Evolutionary conservation across 371 early-diverging fungal species (phyloP).

Genomic region (Apophysomyces trapeziformis): DNA sequence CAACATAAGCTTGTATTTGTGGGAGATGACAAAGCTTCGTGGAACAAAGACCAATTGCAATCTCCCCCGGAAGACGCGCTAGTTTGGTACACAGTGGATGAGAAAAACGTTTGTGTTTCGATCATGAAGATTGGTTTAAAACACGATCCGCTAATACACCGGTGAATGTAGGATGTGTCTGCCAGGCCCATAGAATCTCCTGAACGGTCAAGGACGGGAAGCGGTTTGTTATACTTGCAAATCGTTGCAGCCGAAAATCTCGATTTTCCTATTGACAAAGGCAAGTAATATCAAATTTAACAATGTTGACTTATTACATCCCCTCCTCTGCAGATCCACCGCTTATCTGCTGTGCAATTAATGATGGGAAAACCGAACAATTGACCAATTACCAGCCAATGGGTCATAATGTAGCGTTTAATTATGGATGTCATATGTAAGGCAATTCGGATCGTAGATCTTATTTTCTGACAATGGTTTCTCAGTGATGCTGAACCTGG

Average conservation of each 20-base stretch:
- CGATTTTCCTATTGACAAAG: constrained; percentile 37
- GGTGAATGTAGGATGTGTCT: not conserved
- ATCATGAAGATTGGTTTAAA: no score
- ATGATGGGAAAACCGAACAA: constrained; percentile 16
- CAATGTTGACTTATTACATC: not conserved
- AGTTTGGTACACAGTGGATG: not conserved
- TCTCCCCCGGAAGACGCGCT: not conserved
- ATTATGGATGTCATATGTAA: constrained; percentile 27
- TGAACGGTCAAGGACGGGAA: not conserved
- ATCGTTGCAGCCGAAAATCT: constrained; percentile 34
- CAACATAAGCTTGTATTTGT: not conserved
- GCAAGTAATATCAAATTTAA: constrained; percentile 12
- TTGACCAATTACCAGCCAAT: constrained; percentile 16
- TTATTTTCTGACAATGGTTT: not conserved
- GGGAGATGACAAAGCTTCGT: not conserved
- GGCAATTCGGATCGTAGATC: not conserved
- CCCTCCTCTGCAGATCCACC: constrained; percentile 18
- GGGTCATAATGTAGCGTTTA: constrained; percentile 20
- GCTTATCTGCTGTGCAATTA: constrained; percentile 18
- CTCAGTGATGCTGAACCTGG: constrained; percentile 20
- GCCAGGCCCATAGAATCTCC: not conserved
- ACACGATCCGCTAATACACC: no score
- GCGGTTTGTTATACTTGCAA: constrained; percentile 21
- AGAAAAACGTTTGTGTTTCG: not conserved
- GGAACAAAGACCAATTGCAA: not conserved